These are phyloP conservation scores for Kwoniella dejecticola DNA, from an alignment of 768 basidiomycete genomes.

Conservation along the genomic window DNA sequence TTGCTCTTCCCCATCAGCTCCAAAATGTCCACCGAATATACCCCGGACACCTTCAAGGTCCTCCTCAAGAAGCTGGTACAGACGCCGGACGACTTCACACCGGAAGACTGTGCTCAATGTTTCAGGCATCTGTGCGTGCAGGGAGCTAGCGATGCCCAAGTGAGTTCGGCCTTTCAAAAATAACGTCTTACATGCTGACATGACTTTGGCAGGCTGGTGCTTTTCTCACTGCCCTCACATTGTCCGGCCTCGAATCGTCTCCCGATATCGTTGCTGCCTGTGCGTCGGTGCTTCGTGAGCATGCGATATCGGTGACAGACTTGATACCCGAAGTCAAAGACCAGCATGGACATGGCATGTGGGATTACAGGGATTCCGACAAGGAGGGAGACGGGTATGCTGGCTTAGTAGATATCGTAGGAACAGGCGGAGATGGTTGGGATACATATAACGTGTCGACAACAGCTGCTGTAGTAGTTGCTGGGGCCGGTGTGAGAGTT, in stretches of 20 bases:
- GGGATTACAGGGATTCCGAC: constrained; percentile 52
- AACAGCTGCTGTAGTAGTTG: constrained; percentile 87
- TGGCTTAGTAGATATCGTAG: constrained; percentile 73
- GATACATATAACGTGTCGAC: constrained; percentile 98
- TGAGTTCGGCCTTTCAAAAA: constrained; percentile 13
- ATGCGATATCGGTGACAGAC: constrained; percentile 67
- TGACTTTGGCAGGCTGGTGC: constrained; percentile 70
- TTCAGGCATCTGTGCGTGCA: constrained; percentile 63
- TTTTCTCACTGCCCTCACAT: constrained; percentile 81
- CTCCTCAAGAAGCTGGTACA: constrained; percentile 70
- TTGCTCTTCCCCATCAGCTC: not conserved
- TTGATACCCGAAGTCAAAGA: constrained; percentile 15
- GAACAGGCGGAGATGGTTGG: constrained; percentile 92
- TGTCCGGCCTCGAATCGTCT: constrained; percentile 73
- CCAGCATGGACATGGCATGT: constrained; percentile 33
- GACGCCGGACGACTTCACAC: constrained; percentile 56
- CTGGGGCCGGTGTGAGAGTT: constrained; percentile 89
- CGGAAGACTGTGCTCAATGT: constrained; percentile 69
- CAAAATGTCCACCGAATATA: constrained; percentile 47
- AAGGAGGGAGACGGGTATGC: constrained; percentile 51
- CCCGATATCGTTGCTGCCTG: constrained; percentile 78
- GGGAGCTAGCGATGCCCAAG: constrained; percentile 54
- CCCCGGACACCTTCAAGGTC: constrained; percentile 77
- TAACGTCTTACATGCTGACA: not conserved
- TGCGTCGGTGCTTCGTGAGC: constrained; percentile 70